Conservation (phyloP, 495 filamentous ascomycete genomes). For the Xylaria castorea region DNA sequence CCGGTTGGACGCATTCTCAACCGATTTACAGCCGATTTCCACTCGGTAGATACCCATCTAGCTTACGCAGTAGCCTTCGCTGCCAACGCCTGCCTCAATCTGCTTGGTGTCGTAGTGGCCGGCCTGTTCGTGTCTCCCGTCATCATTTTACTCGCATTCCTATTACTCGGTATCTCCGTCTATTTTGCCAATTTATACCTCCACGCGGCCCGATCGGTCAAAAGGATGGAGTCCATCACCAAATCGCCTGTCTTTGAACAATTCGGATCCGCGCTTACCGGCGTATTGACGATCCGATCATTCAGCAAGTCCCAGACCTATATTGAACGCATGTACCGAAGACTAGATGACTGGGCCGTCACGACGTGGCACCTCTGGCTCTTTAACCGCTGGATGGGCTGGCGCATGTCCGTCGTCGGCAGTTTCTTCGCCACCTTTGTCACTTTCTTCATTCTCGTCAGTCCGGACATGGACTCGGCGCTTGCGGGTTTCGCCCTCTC, state of each 20-base stretch:
- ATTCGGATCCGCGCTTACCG: slow-evolving; percentile 72
- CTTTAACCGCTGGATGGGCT: slow-evolving; percentile 77
- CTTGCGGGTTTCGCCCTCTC: slow-evolving; percentile 80
- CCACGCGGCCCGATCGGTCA: slow-evolving; percentile 73
- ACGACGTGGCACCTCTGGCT: slow-evolving; percentile 72
- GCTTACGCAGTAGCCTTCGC: slow-evolving; percentile 65
- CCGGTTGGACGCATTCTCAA: slow-evolving; percentile 81
- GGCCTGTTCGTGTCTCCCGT: slow-evolving; percentile 68
- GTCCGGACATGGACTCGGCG: slow-evolving; percentile 70
- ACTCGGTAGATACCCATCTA: slow-evolving; percentile 70
- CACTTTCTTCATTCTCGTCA: slow-evolving; percentile 66
- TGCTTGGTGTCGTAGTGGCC: slow-evolving; percentile 66
- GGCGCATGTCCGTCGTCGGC: slow-evolving; percentile 73
- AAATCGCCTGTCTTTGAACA: slow-evolving; percentile 82
- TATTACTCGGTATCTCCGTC: slow-evolving; percentile 62
- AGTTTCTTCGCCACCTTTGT: slow-evolving; percentile 72
- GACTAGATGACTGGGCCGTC: slow-evolving; percentile 68
- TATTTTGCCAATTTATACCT: slow-evolving; percentile 67
- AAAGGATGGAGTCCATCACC: slow-evolving; percentile 74
- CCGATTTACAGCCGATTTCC: slow-evolving; percentile 80
- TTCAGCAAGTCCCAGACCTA: slow-evolving; percentile 71
- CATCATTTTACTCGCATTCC: slow-evolving; percentile 62
- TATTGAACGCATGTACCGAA: slow-evolving; percentile 67
- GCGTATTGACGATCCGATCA: slow-evolving; percentile 77
- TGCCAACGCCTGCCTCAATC: slow-evolving; percentile 55